A percentile compares a stretch with the other conserved stretches of the same genome.
phyloP scores from a whole-genome alignment of 805 yeast genomes.

The Wickerhamiella azymoides region DNA sequence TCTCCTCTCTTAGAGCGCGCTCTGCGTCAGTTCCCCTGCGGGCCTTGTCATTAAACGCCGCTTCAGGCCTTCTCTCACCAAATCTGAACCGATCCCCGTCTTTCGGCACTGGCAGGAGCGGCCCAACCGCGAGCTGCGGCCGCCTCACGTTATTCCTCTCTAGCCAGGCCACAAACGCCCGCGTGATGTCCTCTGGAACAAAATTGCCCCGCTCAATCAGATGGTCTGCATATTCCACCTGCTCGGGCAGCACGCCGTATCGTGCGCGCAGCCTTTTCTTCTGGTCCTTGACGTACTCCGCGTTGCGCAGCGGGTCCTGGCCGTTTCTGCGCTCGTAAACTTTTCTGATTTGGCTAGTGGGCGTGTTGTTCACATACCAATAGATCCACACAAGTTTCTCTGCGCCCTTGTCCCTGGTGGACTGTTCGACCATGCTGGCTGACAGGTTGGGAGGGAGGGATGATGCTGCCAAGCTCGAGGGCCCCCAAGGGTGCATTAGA shows the following conservation, averaged over 20 bases:
- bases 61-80: neutral
- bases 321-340: neutral
- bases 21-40: neutral
- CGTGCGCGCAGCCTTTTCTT: neutral
- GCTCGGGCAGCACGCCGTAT: neutral
- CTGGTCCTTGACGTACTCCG: neutral
- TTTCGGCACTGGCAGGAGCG: neutral
- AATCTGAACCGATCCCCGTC: neutral
- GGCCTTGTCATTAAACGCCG: neutral
- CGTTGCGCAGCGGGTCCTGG: neutral
- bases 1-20: neutral
- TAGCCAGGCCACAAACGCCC: neutral
- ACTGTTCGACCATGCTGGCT: neutral
- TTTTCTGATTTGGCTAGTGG: neutral
- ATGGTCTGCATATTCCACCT: neutral
- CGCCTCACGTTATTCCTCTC: neutral
- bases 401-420: neutral
- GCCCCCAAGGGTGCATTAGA: too few relatives aligned
- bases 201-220: neutral
- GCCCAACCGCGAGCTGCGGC: neutral
- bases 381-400: neutral
- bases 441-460: too few relatives aligned
- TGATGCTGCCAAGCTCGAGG: too few relatives aligned
- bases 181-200: slow-evolving; percentile 5
- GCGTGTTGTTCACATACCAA: slow-evolving; percentile 2